These are phyloP conservation scores for Epithele typhae DNA, from an alignment of 768 basidiomycete species.

Conservation along the genomic window DNA sequence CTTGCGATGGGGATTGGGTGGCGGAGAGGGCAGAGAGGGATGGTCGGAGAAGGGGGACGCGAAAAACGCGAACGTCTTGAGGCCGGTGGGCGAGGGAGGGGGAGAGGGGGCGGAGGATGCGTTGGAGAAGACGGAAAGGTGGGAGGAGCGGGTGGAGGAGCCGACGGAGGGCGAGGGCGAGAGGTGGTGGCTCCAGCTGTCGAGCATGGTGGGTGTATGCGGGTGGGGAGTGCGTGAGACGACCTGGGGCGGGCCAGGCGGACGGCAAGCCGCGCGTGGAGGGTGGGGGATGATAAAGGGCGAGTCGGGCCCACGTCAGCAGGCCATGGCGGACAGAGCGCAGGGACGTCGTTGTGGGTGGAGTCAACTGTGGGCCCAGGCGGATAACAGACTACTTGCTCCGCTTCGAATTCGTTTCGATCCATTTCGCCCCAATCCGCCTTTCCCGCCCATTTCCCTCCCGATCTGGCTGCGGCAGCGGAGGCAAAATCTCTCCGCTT, in stretches of 20 bases:
- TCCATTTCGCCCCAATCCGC: no score
- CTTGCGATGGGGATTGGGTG: conserved; percentile 18
- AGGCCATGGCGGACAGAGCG: background rate
- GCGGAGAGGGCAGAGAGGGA: conserved; percentile 46
- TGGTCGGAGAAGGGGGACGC: conserved; percentile 41
- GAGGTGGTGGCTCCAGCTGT: conserved; percentile 20
- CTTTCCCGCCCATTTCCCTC: no score
- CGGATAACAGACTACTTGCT: no score
- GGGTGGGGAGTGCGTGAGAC: no score
- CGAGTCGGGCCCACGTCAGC: background rate
- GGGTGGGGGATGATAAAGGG: background rate
- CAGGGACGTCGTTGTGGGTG: no score
- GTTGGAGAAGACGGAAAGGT: conserved; percentile 22
- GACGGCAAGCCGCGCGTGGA: background rate
- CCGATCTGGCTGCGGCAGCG: no score
- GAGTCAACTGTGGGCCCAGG: no score
- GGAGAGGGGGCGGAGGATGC: conserved; percentile 17
- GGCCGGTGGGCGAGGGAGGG: conserved; percentile 24
- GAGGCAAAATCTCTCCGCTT: no score
- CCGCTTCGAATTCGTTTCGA: no score
- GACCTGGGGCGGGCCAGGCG: no score
- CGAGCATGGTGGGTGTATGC: conserved; percentile 15
- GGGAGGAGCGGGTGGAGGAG: conserved; percentile 21
- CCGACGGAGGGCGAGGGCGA: conserved; percentile 20
- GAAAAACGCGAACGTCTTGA: conserved; percentile 30